phyloP scores from a whole-genome alignment of 495 filamentous ascomycete species.

The Neurospora pannonica region DNA sequence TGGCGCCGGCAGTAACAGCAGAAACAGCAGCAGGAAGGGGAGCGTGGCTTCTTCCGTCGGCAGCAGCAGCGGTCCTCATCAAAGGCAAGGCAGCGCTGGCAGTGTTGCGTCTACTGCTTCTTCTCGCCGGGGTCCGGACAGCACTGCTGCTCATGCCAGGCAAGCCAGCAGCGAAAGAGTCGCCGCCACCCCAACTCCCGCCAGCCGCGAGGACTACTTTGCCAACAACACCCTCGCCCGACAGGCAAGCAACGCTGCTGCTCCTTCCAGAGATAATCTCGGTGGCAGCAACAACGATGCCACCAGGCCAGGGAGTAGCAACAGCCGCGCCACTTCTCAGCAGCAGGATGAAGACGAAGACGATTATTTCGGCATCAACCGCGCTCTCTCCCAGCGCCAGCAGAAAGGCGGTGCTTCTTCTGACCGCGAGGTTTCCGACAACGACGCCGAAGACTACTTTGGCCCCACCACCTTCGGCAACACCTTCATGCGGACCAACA shows the following conservation, averaged over 20 bases:
- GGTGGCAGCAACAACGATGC: neutral
- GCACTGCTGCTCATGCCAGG: neutral
- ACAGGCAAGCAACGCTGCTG: neutral
- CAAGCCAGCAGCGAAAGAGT: neutral
- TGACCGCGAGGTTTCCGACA: neutral
- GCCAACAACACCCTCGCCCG: neutral
- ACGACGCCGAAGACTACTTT: neutral
- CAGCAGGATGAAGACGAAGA: neutral
- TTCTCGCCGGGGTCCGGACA: neutral
- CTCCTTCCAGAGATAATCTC: neutral
- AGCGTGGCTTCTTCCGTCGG: neutral
- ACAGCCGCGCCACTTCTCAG: neutral
- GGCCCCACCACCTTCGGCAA: neutral
- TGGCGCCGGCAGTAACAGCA: neutral
- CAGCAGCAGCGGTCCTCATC: neutral
- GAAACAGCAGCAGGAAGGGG: neutral
- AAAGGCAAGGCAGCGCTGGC: neutral
- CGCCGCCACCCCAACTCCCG: neutral
- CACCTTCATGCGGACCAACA: neutral
- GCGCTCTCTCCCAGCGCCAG: neutral
- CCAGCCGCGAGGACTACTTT: neutral
- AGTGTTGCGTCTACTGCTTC: neutral
- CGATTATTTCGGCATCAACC: neutral
- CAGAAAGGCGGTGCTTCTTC: neutral
- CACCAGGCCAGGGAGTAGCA: neutral